These are phyloP conservation scores for Kuraishia cidri DNA, from an alignment of 805 yeast species.

Conservation along the genomic window DNA sequence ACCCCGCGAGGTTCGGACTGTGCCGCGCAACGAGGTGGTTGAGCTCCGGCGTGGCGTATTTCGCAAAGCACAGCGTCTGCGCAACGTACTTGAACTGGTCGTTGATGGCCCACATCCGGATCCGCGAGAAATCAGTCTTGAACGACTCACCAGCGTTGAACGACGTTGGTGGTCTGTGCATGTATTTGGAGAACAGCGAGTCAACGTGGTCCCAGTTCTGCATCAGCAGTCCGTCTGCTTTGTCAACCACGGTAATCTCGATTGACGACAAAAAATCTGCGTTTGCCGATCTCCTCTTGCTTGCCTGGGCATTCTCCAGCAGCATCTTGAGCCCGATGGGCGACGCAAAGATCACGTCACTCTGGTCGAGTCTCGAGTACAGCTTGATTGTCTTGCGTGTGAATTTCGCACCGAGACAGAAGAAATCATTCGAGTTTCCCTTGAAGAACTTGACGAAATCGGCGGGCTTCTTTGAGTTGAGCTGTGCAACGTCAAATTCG, in stretches of 20 bases:
- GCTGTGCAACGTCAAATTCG: constrained; percentile 19
- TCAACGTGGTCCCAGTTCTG: constrained; percentile 87
- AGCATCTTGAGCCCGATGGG: constrained; percentile 84
- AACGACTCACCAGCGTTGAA: constrained; percentile 35
- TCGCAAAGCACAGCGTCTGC: constrained; percentile 73
- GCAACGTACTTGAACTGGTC: constrained; percentile 67
- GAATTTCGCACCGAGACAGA: constrained; percentile 83
- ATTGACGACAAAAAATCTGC: constrained; percentile 84
- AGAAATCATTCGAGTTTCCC: constrained; percentile 89
- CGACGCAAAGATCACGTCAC: constrained; percentile 84
- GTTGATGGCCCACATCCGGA: constrained; percentile 88
- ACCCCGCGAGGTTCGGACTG: constrained; percentile 51
- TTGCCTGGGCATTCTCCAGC: constrained; percentile 40
- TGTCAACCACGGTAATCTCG: constrained; percentile 74
- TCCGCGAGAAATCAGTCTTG: constrained; percentile 66
- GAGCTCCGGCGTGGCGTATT: constrained; percentile 72
- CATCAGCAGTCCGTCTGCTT: constrained; percentile 78
- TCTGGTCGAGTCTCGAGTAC: constrained; percentile 73
- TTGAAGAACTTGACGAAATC: constrained; percentile 75
- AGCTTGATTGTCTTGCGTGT: constrained; percentile 82
- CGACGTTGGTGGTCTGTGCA: constrained; percentile 71
- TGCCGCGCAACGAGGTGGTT: constrained; percentile 46
- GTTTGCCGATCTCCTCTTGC: constrained; percentile 33
- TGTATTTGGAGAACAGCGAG: constrained; percentile 53
- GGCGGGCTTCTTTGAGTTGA: constrained; percentile 57